Conservation (phyloP, 108 stramenopile genomes). For the Nitzschia palea region DNA sequence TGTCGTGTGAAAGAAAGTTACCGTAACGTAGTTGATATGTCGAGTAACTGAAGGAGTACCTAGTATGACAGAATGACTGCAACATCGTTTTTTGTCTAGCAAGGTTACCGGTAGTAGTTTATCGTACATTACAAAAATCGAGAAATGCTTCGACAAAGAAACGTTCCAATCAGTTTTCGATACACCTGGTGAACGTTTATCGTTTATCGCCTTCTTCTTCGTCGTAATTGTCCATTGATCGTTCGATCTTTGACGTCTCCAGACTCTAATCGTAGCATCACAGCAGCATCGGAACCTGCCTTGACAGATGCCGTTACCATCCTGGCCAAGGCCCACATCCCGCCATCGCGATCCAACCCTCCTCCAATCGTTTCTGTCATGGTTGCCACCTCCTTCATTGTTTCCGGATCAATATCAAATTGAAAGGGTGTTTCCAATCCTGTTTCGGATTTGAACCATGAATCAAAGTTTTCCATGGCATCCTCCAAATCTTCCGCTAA, state of each 20-base stretch:
- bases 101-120: too few relatives aligned
- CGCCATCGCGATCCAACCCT: conserved; percentile 83
- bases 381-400: conserved; percentile 84
- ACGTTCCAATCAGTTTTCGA: too few relatives aligned
- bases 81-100: too few relatives aligned
- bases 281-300: conserved; percentile 62
- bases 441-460: conserved; percentile 80
- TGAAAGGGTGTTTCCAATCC: conserved; percentile 69
- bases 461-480: conserved; percentile 59
- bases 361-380: conserved; percentile 68
- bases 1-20: too few relatives aligned
- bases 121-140: neutral
- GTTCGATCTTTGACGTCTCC: conserved; percentile 44
- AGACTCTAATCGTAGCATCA: conserved; percentile 64
- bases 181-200: too few relatives aligned
- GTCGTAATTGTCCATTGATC: conserved; percentile 25
- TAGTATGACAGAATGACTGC: too few relatives aligned
- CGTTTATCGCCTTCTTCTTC: conserved; percentile 27
- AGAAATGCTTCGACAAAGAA: too few relatives aligned
- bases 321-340: conserved; percentile 85
- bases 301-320: conserved; percentile 72
- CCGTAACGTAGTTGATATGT: too few relatives aligned
- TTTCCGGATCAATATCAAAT: conserved; percentile 70
- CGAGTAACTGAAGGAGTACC: too few relatives aligned
- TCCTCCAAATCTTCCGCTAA: conserved; percentile 42